These are phyloP conservation scores for Neurospora hispaniola DNA, from an alignment of 495 filamentous ascomycete species.

Conservation along the genomic window DNA sequence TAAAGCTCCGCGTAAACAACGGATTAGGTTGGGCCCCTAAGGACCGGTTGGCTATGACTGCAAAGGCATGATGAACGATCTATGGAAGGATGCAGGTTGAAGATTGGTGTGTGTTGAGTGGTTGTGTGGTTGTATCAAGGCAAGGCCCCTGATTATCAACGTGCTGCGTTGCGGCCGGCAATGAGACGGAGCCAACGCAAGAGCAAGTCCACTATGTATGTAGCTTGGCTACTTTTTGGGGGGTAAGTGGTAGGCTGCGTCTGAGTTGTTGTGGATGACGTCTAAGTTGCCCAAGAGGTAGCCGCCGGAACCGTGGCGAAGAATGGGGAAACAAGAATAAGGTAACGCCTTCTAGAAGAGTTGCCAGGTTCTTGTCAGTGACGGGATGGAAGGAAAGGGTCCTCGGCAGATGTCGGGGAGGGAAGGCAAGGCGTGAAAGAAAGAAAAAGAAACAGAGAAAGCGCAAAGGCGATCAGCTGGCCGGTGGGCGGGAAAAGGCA, in stretches of 20 bases:
- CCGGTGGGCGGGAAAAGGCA: neutral
- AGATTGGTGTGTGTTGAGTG: conserved; percentile 3
- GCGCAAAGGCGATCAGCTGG: neutral
- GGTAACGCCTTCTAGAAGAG: neutral
- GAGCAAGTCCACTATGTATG: neutral
- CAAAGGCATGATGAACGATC: conserved; percentile 27
- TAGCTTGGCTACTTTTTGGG: neutral
- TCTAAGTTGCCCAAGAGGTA: conserved; percentile 1
- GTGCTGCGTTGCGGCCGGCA: neutral
- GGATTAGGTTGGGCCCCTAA: conserved; percentile 38
- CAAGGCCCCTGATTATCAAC: neutral
- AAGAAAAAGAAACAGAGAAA: neutral
- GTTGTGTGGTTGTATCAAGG: conserved; percentile 10
- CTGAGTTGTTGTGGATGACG: conserved; percentile 5
- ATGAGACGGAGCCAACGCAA: neutral
- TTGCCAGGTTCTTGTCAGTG: conserved; percentile 1
- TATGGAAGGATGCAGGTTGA: conserved; percentile 7
- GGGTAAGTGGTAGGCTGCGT: neutral
- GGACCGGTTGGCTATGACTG: conserved; percentile 48
- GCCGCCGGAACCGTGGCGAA: conserved; percentile 5
- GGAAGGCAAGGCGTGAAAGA: neutral
- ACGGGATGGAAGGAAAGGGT: neutral
- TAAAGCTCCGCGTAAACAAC: conserved; percentile 18
- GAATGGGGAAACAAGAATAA: neutral
- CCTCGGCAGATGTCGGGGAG: conserved; percentile 1